Evolutionary conservation across 257 asterid genomes (phyloP).

Genomic region (Ligustrum vulgare): DNA sequence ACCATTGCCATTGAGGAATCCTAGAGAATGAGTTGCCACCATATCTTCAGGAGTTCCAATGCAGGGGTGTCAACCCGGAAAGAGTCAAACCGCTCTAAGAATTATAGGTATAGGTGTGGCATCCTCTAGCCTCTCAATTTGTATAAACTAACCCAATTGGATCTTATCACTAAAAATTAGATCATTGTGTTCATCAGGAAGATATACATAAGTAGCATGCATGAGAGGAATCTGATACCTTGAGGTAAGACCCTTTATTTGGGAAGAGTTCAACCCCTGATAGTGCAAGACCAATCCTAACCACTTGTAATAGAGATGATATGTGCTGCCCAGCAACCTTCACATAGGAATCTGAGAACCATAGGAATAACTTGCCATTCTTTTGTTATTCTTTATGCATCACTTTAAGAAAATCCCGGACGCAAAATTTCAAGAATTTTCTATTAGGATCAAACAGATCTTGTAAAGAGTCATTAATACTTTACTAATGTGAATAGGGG

Average conservation of each 20-base stretch:
- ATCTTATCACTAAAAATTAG: slow-evolving; percentile 89
- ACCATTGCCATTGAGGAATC: too few relatives aligned
- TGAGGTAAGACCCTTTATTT: slow-evolving; percentile 85
- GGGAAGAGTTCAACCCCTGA: slow-evolving; percentile 93
- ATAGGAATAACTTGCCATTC: slow-evolving; percentile 87
- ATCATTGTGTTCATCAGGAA: slow-evolving; percentile 90
- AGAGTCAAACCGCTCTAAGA: too few relatives aligned
- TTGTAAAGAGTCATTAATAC: slow-evolving; percentile 6
- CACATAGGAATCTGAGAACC: slow-evolving; percentile 83
- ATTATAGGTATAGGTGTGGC: too few relatives aligned
- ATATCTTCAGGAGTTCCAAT: too few relatives aligned
- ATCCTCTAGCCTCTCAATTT: slow-evolving; percentile 65
- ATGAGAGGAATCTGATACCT: slow-evolving; percentile 98
- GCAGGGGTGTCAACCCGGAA: too few relatives aligned
- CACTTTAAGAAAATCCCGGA: slow-evolving; percentile 34
- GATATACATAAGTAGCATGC: slow-evolving; percentile 93
- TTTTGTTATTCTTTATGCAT: slow-evolving; percentile 31
- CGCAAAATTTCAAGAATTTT: slow-evolving; percentile 28
- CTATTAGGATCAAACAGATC: slow-evolving; percentile 2
- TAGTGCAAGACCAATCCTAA: slow-evolving; percentile 88
- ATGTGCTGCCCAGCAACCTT: slow-evolving; percentile 92
- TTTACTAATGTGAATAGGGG: slow-evolving; percentile 9
- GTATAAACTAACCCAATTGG: slow-evolving; percentile 87
- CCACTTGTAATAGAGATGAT: slow-evolving; percentile 82
- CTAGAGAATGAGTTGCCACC: too few relatives aligned